These are phyloP conservation scores for Hypoxylon sp. DNA, from an alignment of 2,329 filamentous ascomycete genomes.

Conservation along the genomic window DNA sequence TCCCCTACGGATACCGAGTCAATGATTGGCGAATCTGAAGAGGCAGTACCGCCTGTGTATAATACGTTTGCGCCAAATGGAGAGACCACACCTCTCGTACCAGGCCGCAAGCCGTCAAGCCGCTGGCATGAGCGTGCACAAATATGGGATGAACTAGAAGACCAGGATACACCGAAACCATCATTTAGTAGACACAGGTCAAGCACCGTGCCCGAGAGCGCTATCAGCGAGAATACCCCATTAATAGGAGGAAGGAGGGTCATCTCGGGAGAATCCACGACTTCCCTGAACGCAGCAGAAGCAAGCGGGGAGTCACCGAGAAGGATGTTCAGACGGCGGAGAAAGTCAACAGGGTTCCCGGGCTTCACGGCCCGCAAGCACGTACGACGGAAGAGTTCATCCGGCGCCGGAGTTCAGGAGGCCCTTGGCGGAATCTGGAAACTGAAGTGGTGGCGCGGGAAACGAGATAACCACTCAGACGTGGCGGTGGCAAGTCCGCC, in stretches of 20 bases:
- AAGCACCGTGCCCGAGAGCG: slow-evolving; percentile 61
- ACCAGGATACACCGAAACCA: slow-evolving; percentile 69
- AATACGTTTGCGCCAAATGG: slow-evolving; percentile 63
- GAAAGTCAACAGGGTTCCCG: slow-evolving; percentile 74
- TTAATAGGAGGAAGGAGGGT: slow-evolving; percentile 53
- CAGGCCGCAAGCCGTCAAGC: slow-evolving; percentile 64
- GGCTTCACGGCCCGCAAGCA: slow-evolving; percentile 69
- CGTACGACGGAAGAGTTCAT: slow-evolving; percentile 57
- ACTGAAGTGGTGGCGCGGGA: slow-evolving; percentile 67
- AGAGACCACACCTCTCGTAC: slow-evolving; percentile 58
- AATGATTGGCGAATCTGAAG: slow-evolving; percentile 59
- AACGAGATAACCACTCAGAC: slow-evolving; percentile 38
- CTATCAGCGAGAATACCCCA: slow-evolving; percentile 58
- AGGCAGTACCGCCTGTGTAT: slow-evolving; percentile 58
- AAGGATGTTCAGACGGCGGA: slow-evolving; percentile 60
- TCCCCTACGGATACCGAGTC: slow-evolving; percentile 66
- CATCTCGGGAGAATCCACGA: slow-evolving; percentile 50
- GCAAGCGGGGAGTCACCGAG: slow-evolving; percentile 46
- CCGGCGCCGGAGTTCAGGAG: slow-evolving; percentile 61
- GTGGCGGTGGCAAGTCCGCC: slow-evolving; percentile 46
- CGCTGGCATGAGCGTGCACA: slow-evolving; percentile 79
- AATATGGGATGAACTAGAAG: slow-evolving; percentile 91
- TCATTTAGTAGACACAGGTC: slow-evolving; percentile 62
- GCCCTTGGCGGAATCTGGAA: slow-evolving; percentile 68
- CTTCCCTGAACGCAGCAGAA: slow-evolving; percentile 48